Evolutionary conservation across 2,329 filamentous ascomycete genomes (phyloP).

Genomic region (Verticillium nubilum): DNA sequence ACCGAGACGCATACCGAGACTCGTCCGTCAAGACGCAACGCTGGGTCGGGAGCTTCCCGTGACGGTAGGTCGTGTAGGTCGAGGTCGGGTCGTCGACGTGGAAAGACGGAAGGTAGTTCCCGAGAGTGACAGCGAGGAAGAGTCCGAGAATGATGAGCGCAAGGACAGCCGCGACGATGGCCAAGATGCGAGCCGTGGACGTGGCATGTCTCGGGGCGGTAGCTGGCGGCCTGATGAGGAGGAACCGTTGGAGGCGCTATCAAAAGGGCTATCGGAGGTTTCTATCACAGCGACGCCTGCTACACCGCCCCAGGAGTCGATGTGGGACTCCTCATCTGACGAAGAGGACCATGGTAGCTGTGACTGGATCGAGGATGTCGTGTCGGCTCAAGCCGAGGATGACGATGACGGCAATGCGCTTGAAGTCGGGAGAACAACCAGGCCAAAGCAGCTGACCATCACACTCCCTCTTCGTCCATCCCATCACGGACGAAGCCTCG

Average conservation of each 20-base stretch:
- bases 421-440: not conserved
- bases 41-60: not conserved
- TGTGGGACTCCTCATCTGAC: not conserved
- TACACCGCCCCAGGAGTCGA: not conserved
- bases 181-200: not conserved
- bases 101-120: not conserved
- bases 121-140: not conserved
- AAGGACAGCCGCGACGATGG: not conserved
- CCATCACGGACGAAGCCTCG: not conserved
- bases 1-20: not conserved
- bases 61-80: not conserved
- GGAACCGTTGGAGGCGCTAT: not conserved
- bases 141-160: not conserved
- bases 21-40: not conserved
- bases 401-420: not conserved
- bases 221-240: not conserved
- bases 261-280: not conserved
- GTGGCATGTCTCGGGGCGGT: not conserved
- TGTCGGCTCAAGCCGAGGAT: not conserved
- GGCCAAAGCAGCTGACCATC: not conserved
- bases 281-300: not conserved
- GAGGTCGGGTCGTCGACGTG: not conserved
- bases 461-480: not conserved
- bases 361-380: not conserved
- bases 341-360: not conserved